Base-by-base conservation (phyloP, 441 rosid genomes). In the Jatropha podagrica region DNA sequence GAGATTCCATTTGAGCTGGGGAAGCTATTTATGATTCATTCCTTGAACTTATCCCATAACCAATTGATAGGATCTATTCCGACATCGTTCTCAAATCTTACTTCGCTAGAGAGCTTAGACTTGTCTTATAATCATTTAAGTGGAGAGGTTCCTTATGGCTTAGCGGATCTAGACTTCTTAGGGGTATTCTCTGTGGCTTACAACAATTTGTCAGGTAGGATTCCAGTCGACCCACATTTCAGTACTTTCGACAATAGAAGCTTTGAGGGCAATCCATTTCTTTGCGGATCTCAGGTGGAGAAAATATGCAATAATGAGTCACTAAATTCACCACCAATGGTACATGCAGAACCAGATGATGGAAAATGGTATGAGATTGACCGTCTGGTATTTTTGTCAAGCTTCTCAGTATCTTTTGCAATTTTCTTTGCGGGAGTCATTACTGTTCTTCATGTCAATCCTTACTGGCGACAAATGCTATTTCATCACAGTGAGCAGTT, bases 101-200 rank as follows among this genome's bases (percentile, higher is more conserved):
- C 38, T 0, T 42, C 66, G 15, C 7, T 77, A n/a, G 76, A 77
- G 62, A 77, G 80, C 26, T 59, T 77, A 51, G 80, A 77, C 6
- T 42, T 42, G 4, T 78, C 77, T 49, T 32, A 32, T 32, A 32
- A 32, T 32, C 32, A 32, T 32, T 32, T 32, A 32, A 32, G 2
- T 32, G 32, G 32, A 32, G 0, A 72, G 2, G 2, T 77, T 9
- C 80, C 76, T 0, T 0, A 14, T 0, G 32, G 59, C 0, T 17
- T 77, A 38, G 7, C 8, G 2, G 55, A 18, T 17, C 41, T 72
- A 0, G 15, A 73, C 71, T 65, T 18, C 11, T 32, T 77, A 17
- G 27, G 3, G 2, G 73, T 59, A 18, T 77, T 77, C 44, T 40
- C 38, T 13, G 80, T 72, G n/a, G 76, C 76, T 0, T 40, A 66